Percentiles rank a stretch among this genome's conserved stretches.
Conservation (phyloP, 257 asterid genomes). For the Ligustrum vulgare region DNA sequence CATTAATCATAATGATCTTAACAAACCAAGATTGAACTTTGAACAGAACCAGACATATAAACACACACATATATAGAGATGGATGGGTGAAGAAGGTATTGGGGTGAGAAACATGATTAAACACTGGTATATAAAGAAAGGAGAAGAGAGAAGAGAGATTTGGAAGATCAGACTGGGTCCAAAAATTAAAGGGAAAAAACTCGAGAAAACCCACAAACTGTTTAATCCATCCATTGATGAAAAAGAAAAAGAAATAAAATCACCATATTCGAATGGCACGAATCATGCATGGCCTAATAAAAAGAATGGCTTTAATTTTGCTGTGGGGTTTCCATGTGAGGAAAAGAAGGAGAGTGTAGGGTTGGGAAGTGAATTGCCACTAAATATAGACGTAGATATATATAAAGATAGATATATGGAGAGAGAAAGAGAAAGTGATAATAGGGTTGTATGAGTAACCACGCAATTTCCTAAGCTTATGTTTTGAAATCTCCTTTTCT, state of each 20-base stretch:
- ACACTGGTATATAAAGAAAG: conserved; percentile 4
- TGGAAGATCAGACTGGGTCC: conserved; percentile 59
- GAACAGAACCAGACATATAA: neutral
- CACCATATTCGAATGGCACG: conserved; percentile 29
- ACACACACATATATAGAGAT: neutral
- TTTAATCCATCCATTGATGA: conserved; percentile 7
- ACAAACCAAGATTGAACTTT: conserved; percentile 26
- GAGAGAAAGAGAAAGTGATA: neutral
- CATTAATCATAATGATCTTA: neutral
- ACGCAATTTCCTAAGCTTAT: conserved; percentile 58
- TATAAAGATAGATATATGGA: conserved; percentile 34
- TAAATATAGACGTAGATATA: conserved; percentile 51
- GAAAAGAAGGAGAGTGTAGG: conserved; percentile 42
- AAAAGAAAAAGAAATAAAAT: neutral
- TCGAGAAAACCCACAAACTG: conserved; percentile 33
- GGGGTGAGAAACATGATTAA: conserved; percentile 12
- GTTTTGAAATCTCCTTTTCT: conserved; percentile 71
- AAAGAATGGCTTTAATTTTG: conserved; percentile 25
- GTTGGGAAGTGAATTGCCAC: conserved; percentile 35
- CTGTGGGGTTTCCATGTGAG: conserved; percentile 33
- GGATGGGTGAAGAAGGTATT: neutral
- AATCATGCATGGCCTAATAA: conserved; percentile 36
- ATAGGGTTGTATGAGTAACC: conserved; percentile 32
- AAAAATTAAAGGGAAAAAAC: conserved; percentile 21
- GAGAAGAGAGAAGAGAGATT: conserved; percentile 28